Percentiles rank a stretch among this genome's conserved stretches.
Evolutionary conservation across 345 rosid genomes (phyloP).

Genomic region (Aquilaria malaccensis): DNA sequence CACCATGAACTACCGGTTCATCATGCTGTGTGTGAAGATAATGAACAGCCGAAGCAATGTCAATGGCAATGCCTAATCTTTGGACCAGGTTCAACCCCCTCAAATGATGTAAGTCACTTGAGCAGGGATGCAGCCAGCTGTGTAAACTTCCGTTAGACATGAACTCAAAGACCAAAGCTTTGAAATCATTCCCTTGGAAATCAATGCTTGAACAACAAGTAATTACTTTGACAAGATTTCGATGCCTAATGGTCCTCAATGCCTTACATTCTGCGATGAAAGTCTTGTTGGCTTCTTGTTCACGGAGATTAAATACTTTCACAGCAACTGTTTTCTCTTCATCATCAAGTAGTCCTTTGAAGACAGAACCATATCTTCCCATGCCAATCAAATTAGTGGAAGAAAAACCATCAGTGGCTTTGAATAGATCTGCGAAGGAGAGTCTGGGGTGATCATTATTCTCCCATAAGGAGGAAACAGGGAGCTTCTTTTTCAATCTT

Average conservation of each 20-base stretch:
- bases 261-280: constrained; percentile 16
- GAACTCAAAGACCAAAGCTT: constrained; percentile 16
- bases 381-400: constrained; percentile 10
- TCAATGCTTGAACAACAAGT: constrained; percentile 13
- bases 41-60: constrained; percentile 1
- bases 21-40: background rate
- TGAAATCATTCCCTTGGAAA: constrained; percentile 11
- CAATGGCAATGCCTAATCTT: constrained; percentile 2
- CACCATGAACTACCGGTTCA: constrained; percentile 1
- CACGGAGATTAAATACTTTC: constrained; percentile 16
- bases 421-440: constrained; percentile 8
- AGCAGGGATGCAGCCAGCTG: constrained; percentile 16
- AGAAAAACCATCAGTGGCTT: constrained; percentile 14
- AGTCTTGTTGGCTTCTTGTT: constrained; percentile 17
- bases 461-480: background rate
- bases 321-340: constrained; percentile 7
- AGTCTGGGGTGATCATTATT: background rate
- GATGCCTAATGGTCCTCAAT: constrained; percentile 8
- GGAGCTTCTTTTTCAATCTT: background rate
- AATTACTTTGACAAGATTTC: constrained; percentile 13
- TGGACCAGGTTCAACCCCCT: background rate
- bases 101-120: background rate
- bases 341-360: constrained; percentile 14
- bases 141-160: constrained; percentile 15
- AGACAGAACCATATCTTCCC: constrained; percentile 22